These are phyloP conservation scores for Naumovozyma baii DNA, from an alignment of 805 yeast genomes.

Conservation along the genomic window DNA sequence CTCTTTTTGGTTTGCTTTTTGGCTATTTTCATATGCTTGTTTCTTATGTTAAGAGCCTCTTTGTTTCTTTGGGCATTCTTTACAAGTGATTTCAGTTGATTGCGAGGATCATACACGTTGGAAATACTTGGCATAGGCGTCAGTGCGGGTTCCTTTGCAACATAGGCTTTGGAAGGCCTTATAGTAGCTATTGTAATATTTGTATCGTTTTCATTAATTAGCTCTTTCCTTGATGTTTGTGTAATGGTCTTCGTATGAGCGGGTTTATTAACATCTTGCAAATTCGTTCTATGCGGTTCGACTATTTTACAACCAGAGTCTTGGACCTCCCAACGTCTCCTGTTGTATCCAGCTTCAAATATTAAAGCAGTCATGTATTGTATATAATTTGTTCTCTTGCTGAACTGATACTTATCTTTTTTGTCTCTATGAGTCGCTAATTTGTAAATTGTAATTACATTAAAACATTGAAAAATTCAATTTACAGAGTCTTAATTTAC, in stretches of 20 bases:
- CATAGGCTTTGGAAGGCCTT: not conserved
- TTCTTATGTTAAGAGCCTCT: constrained; percentile 10
- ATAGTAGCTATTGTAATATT: not conserved
- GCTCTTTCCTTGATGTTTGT: not conserved
- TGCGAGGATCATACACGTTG: constrained; percentile 15
- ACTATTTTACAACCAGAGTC: constrained; percentile 1
- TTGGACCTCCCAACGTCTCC: not conserved
- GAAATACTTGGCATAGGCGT: constrained; percentile 9
- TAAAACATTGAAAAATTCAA: no score
- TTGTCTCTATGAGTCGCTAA: no score
- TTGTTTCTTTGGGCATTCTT: constrained; percentile 14
- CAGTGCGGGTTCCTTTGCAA: not conserved
- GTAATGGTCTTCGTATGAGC: not conserved
- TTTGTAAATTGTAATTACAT: no score
- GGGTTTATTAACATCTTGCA: constrained; percentile 7
- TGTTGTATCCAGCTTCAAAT: constrained; percentile 7
- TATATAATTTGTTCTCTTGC: not conserved
- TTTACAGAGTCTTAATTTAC: no score
- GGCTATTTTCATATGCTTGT: constrained; percentile 10
- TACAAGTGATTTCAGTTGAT: constrained; percentile 15
- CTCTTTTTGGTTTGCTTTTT: constrained; percentile 10
- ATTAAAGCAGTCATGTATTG: not conserved
- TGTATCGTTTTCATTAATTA: not conserved
- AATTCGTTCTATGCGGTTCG: constrained; percentile 5
- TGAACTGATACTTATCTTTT: no score